phyloP scores from a whole-genome alignment of 148 eudicot genomes.

The Persicaria maculosa region DNA sequence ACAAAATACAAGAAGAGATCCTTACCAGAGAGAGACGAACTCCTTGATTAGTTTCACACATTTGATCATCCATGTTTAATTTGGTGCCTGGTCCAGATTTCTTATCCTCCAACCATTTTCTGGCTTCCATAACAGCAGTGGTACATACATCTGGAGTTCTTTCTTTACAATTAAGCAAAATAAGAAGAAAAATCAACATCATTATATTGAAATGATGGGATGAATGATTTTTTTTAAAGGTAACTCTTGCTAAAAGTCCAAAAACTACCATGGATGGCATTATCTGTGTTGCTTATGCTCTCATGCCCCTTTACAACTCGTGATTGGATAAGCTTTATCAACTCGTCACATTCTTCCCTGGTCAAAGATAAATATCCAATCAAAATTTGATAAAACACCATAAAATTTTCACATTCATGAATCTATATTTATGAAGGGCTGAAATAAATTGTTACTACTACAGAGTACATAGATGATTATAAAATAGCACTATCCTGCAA shows the following conservation, averaged over 20 bases:
- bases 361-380: constrained; percentile 19
- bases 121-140: constrained; percentile 72
- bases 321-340: constrained; percentile 58
- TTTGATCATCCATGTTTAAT: constrained; percentile 25
- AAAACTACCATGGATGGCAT: constrained; percentile 2
- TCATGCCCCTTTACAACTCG: constrained; percentile 40
- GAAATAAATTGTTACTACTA: not conserved
- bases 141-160: constrained; percentile 34
- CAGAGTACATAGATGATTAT: not conserved
- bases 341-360: constrained; percentile 74
- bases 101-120: constrained; percentile 74
- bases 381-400: not conserved
- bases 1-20: not conserved
- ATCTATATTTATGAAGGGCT: not conserved
- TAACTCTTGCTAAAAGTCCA: not conserved
- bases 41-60: constrained; percentile 6
- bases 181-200: not conserved
- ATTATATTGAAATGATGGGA: not conserved
- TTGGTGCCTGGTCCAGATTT: constrained; percentile 44
- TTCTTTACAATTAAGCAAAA: constrained; percentile 1
- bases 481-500: not conserved
- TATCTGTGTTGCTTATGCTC: constrained; percentile 15
- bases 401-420: not conserved
- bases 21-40: not conserved
- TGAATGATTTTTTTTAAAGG: not conserved